Percentiles rank a stretch among this genome's conserved stretches.
Conservation (phyloP, 176 grass and related monocot genomes). For the Aegilops umbellulata region DNA sequence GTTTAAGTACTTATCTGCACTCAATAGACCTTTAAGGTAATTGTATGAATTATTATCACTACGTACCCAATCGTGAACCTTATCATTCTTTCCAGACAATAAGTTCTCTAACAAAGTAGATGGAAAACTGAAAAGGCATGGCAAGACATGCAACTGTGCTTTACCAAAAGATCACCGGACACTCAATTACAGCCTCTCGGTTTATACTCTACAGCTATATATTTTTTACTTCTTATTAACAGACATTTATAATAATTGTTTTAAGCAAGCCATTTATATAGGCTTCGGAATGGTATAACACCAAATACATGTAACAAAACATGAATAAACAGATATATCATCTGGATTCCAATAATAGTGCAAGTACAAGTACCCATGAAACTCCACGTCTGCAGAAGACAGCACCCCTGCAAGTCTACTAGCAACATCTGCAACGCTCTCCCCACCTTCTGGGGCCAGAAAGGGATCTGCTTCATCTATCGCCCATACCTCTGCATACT, state of each 20-base stretch:
- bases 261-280: background rate
- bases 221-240: background rate
- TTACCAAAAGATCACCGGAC: background rate
- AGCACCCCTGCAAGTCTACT: conserved; percentile 55
- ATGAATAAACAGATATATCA: background rate
- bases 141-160: background rate
- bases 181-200: background rate
- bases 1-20: background rate
- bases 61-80: background rate
- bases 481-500: conserved; percentile 90
- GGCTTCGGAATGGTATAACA: background rate
- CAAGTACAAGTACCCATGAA: conserved; percentile 50
- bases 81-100: background rate
- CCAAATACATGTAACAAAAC: background rate
- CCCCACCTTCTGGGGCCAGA: conserved; percentile 64
- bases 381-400: conserved; percentile 42
- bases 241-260: background rate
- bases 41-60: background rate
- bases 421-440: conserved; percentile 82
- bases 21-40: background rate
- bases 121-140: background rate
- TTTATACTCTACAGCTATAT: background rate
- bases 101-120: background rate
- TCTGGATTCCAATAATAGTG: background rate
- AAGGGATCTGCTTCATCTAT: conserved; percentile 74